Conservation (phyloP, 805 yeast species). For the Cyberlindnera misumaiensis region DNA sequence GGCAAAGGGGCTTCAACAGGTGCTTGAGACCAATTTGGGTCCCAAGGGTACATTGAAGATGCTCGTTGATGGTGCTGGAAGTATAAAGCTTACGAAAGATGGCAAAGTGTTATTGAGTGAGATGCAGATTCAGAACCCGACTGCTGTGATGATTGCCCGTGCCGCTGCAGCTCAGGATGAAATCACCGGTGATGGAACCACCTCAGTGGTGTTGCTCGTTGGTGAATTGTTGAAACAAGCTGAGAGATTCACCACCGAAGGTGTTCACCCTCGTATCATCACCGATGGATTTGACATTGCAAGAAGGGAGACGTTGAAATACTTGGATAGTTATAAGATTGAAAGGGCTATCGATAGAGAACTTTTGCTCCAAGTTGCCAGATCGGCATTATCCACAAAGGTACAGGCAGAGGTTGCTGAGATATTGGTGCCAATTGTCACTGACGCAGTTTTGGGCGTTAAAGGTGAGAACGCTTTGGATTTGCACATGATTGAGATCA, state of each 20-base stretch:
- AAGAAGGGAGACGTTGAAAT: conserved; percentile 65
- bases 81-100: conserved; percentile 91
- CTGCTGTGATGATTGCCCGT: conserved; percentile 87
- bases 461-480: conserved; percentile 57
- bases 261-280: conserved; percentile 90
- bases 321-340: conserved; percentile 59
- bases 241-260: conserved; percentile 84
- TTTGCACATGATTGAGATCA: conserved; percentile 95
- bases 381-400: conserved; percentile 83
- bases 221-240: conserved; percentile 95
- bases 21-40: conserved; percentile 85
- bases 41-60: conserved; percentile 96
- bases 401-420: conserved; percentile 71
- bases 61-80: conserved; percentile 95
- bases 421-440: conserved; percentile 85
- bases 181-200: conserved; percentile 98
- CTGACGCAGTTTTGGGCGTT: conserved; percentile 89
- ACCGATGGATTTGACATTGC: conserved; percentile 95
- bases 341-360: conserved; percentile 66
- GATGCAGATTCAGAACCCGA: conserved; percentile 94
- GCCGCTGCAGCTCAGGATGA: conserved; percentile 99
- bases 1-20: conserved; percentile 94
- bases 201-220: conserved; percentile 88
- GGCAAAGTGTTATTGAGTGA: conserved; percentile 90
- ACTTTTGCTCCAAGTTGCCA: conserved; percentile 83